Evolutionary conservation across 805 yeast genomes (phyloP).

Genomic region (Wickerhamomyces ciferrii): DNA sequence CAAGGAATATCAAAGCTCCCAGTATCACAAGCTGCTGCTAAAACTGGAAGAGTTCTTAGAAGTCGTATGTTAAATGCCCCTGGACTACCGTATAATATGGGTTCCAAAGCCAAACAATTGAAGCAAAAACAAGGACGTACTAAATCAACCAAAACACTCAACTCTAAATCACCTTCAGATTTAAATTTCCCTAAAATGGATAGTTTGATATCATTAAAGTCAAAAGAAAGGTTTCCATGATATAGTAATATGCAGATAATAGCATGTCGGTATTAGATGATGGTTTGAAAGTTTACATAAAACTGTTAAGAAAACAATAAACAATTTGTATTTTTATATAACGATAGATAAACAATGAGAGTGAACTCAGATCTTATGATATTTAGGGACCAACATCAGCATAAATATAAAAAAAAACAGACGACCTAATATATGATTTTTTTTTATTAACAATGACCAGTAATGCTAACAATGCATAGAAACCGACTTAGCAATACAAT

Average conservation of each 20-base stretch:
- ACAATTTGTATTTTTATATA: background rate
- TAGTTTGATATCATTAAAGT: background rate
- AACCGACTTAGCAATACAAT: background rate
- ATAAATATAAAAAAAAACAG: background rate
- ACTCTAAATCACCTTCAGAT: slow-evolving; percentile 6
- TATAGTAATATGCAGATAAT: too few species aligned
- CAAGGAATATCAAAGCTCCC: slow-evolving; percentile 6
- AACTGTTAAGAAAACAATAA: background rate
- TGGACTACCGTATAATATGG: background rate
- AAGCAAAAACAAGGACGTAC: background rate
- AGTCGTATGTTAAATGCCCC: background rate
- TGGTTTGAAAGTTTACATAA: too few species aligned
- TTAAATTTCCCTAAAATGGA: slow-evolving; percentile 10
- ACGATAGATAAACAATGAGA: background rate
- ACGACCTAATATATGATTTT: background rate
- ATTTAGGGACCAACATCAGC: background rate
- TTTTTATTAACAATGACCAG: background rate
- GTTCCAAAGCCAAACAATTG: slow-evolving; percentile 4
- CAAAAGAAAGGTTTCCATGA: background rate
- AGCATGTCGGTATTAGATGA: too few species aligned
- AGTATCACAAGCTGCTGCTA: background rate
- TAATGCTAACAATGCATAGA: background rate
- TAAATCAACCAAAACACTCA: background rate
- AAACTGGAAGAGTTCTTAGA: background rate
- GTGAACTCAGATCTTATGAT: background rate